Base-by-base conservation (phyloP, 257 asterid species). In the Cordia subcordata region DNA sequence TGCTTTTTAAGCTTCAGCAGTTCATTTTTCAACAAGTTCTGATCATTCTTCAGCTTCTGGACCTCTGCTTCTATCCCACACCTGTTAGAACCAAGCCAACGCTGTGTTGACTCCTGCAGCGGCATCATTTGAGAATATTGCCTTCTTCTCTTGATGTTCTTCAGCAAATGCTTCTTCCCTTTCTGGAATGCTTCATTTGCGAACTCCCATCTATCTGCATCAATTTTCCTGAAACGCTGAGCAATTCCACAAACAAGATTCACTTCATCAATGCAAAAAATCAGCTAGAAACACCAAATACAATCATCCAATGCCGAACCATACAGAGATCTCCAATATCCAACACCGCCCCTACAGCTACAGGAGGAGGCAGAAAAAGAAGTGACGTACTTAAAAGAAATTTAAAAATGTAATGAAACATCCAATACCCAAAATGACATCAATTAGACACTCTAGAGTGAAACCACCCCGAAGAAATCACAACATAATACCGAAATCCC, bases 171-270 rank as follows among this genome's bases (percentile, higher is more conserved):
- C 72, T 82, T 88, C 84, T 84, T 81, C 58, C 96, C 96, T 63
- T 71, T 72, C 68, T 67, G 85, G 63, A 92, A 92, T 5, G 71
- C 82, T 51, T 78, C 86, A 20, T 88, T 88, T 0, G 95, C 96
- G 11, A 92, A 92, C 42, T 92, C 96, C 96, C 95, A 92, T 70
- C 87, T 84, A 27, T 85, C 99, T 0, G 97, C 67, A 61, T 92
- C 95, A 8, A 88, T 66, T 78, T 92, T 92, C 77, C 94, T 77
- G 77, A 92, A 92, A 63, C 96, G 66, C 97, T 88, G 73, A 14
- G 62, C 32, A 56, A 59, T 40, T 47, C 19, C 69, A 63, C 46
- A 18, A 20, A 0, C 37, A 17, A 49, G 61, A 51, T 47, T 16
- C 52, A 50, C 18, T 68, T 49, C 46, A 45, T 19, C 5, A 55